Base-by-base conservation (phyloP, 495 filamentous ascomycete genomes). In the Trypethelium eluteriae region DNA sequence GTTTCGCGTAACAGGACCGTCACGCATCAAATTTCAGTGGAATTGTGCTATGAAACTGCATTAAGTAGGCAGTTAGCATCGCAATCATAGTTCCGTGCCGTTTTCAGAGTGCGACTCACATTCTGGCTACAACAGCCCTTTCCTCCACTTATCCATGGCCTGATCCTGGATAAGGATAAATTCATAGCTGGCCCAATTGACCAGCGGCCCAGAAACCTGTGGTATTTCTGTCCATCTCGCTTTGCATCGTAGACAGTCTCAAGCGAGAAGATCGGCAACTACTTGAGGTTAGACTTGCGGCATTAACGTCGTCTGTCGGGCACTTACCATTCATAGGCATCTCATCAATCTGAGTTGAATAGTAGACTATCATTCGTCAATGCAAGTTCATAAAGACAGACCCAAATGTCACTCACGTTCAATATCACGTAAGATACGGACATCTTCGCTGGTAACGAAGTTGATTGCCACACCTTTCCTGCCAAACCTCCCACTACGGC, bases 381-480 rank as follows among this genome's bases (percentile, higher is more conserved):
- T 53, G 70, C 49, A 32, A 34, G 4, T 1, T 34, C 35, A 16
- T 25, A 18, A 39, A 50, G 16, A 18, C 25, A 62, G 32, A 10
- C 82, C 80, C 83, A 49, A 32, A 14, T n/a, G 38, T 38, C 2
- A 81, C 83, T 76, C 76, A 87, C 88, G 80, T 77, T 99, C 94
- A 72, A 99, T 99, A 73, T 99, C 94, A 71, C 94, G 86, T 74
- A 99, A 83, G 76, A 99, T 99, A 70, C 95, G 87, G 62, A 99
- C 94, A 76, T 99, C 94, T 69, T 99, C 94, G 74, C 85, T 91
- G 1, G 94, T 99, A 66, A 99, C 94, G 70, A 99, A 99, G 81
- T 99, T 99, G 83, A 99, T 99, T 10, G 94, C 94, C 71, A 99
- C 94, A 83, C 94, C 94, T 82, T 99, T 99, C 62, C 94, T 85